Base-by-base conservation (phyloP, 176 grass and related monocot genomes). In the Carex myosuroides region DNA sequence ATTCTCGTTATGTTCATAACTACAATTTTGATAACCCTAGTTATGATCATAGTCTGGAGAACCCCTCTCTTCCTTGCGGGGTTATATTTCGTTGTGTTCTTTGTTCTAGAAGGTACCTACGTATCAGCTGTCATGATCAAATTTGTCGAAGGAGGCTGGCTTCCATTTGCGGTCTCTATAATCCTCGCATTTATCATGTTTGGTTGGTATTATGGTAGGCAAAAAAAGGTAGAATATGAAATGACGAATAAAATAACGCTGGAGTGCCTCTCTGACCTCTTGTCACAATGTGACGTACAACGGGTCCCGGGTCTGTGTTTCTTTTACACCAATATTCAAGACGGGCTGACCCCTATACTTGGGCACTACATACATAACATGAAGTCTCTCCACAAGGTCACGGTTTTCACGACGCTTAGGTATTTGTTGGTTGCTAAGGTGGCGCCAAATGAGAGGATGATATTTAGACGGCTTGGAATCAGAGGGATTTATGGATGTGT, bases 1-100 rank as follows among this genome's bases (percentile, higher is more conserved):
- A 97, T 94, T 85, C 89, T 94, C 68, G 94, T 97, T 46, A 91
- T 97, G 94, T 83, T 94, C 26, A 97, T 97, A 83, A 97, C 94
- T 16, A 94, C 88, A 62, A 80, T 97, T 88, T 62, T 97, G 73
- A 83, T 97, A 70, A 89, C 90, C 20, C 88, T 92, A 58, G 92
- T 97, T 42, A 94, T 92, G 94, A 88, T 91, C 85, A 88, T 97
- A 29, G 80, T 91, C 55, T 97, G 94, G 92, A 91, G 87, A 88
- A 92, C 87, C 0, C 76, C 86, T 22, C 76, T 46, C 3, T 5
- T 85, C 64, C 65, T 94, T 60, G 87, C 83, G 6, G 76, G n/a
- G 22, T 30, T 97, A n/a, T 94, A 85, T 53, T 92, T 91, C 8
- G 24, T 91, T 1, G 80, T 69, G 4, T 97, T 97, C 83, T 71